These are phyloP conservation scores for Xylogone sp. DNA, from an alignment of 2,329 filamentous ascomycete genomes.

Conservation along the genomic window DNA sequence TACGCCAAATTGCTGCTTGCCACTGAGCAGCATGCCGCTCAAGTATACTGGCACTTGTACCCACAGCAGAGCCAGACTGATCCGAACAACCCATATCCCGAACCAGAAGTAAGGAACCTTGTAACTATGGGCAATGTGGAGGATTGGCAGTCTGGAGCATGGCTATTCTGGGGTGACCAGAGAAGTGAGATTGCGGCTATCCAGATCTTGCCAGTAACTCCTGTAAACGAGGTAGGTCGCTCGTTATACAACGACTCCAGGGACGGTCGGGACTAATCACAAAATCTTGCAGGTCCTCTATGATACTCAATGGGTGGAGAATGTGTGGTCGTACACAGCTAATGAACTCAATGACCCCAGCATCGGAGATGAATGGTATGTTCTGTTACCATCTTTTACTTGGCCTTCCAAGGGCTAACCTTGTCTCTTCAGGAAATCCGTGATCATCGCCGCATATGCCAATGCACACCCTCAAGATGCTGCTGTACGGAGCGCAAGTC, in stretches of 20 bases:
- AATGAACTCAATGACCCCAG: constrained; percentile 16
- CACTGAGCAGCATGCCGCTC: constrained; percentile 17
- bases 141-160: constrained; percentile 21
- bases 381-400: background rate
- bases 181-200: constrained; percentile 14
- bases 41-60: constrained; percentile 23
- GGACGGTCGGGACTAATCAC: background rate
- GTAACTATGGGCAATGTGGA: constrained; percentile 20
- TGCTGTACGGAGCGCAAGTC: constrained; percentile 17
- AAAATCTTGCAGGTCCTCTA: constrained; percentile 15
- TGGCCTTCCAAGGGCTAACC: background rate
- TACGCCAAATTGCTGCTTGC: constrained; percentile 22
- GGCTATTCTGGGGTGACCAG: constrained; percentile 15
- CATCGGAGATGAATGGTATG: constrained; percentile 17
- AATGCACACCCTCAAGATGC: constrained; percentile 20
- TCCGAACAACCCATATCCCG: constrained; percentile 21
- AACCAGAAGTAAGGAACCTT: constrained; percentile 12
- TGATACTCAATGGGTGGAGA: constrained; percentile 18
- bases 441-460: constrained; percentile 19
- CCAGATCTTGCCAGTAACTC: constrained; percentile 17
- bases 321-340: constrained; percentile 19
- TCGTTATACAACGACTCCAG: background rate
- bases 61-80: constrained; percentile 13
- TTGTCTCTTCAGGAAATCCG: constrained; percentile 8
- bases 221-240: constrained; percentile 5